phyloP scores from a whole-genome alignment of 108 stramenopile genomes.

The Nannochloropsis gaditana region DNA sequence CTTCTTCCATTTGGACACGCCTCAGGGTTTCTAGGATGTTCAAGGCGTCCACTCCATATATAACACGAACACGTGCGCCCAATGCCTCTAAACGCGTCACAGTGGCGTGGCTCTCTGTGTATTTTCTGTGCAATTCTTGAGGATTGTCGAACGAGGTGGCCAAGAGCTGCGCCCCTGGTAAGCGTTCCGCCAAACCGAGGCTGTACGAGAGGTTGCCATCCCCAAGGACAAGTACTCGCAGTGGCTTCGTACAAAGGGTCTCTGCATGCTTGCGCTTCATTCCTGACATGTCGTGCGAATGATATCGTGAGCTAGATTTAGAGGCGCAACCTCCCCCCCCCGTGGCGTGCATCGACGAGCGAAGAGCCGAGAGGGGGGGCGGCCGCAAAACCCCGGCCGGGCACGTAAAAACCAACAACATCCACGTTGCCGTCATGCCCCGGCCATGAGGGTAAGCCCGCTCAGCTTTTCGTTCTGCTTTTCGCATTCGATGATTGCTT shows the following conservation, averaged over 20 bases:
- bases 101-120: neutral
- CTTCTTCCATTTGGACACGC: neutral
- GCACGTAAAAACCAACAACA: no score
- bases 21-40: slow-evolving; percentile 2
- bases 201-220: slow-evolving; percentile 45
- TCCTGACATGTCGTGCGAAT: no score
- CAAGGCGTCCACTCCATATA: neutral
- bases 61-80: neutral
- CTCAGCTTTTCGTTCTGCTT: no score
- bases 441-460: no score
- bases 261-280: neutral
- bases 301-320: no score
- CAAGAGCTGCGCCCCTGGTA: neutral
- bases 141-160: slow-evolving; percentile 7
- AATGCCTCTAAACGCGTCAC: slow-evolving; percentile 19
- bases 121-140: neutral
- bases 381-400: no score
- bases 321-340: no score
- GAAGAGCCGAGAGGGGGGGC: no score
- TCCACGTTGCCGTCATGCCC: no score
- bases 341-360: no score
- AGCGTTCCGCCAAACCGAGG: slow-evolving; percentile 30
- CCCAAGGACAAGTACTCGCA: slow-evolving; percentile 31
- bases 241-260: neutral
- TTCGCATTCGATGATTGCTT: no score